Evolutionary conservation across 805 yeast species (phyloP), one percentile per base, ranked within the genome.

Genomic region (Hanseniaspora mollemarum): DNA sequence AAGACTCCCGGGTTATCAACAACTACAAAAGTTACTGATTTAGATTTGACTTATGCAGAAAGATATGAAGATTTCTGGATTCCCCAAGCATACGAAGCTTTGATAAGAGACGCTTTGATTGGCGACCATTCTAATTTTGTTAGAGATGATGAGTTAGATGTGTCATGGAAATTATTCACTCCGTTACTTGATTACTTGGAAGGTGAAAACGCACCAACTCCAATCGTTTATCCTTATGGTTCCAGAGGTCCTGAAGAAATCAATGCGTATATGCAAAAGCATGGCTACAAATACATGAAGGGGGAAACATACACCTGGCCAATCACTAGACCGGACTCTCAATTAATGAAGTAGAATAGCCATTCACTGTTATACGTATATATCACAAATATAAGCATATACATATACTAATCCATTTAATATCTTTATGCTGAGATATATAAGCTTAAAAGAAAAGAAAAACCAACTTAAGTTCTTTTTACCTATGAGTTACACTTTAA

Each of bases 71-170:
- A 86, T 63, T 83, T 86, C 70, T 83, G 92, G 81, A 88, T 92
- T 61, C 97, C 98, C 41, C 96, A 90, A 72, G 97, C 97, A 38
- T 92, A 92, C 67, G 98, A 92, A 72, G 83, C 96, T 1, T 77
- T 92, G 59, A 86, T 92, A 60, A 79, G 94, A 67, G 97, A 92
- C 67, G 84, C 90, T 56, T 68, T 83, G 63, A 75, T 78, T 58
- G 97, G 94, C 52, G 95, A 88, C 68, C 98, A 92, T 70, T 84
- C 97, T 48, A 90, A 90, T 71, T 92, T 92, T 65, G 97, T 92
- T 31, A 82, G 98, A 71, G 96, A 90, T 64, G 98, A 92, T 65
- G 98, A 92, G 71, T 76, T 92, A 63, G 96, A 88, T 52, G 80
- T 82, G 53, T 82, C 94, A 54, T 92, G 98, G 98, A 75, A 74